Evolutionary conservation across 2,329 filamentous ascomycete genomes (phyloP).

Genomic region (Sporothrix variecibatus): DNA sequence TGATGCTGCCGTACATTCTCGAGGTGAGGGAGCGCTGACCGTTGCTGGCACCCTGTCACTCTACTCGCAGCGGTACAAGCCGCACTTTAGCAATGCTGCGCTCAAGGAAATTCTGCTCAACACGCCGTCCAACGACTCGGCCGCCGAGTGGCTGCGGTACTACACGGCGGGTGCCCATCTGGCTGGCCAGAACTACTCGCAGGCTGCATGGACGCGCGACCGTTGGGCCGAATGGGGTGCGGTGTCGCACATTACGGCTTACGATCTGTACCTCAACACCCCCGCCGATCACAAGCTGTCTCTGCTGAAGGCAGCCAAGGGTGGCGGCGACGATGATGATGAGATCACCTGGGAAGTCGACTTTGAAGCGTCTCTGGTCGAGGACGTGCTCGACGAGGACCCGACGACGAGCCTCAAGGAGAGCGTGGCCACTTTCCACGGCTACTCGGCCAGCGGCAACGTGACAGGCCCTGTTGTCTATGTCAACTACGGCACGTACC

Average conservation of each 20-base stretch:
- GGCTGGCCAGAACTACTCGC: conserved; percentile 72
- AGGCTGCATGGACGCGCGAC: conserved; percentile 73
- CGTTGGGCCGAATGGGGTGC: conserved; percentile 74
- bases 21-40: background rate
- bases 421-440: conserved; percentile 87
- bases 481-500: conserved; percentile 86
- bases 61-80: conserved; percentile 20
- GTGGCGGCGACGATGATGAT: background rate
- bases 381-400: conserved; percentile 83
- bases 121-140: conserved; percentile 58
- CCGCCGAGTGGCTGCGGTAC: conserved; percentile 73
- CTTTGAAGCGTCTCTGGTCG: conserved; percentile 80
- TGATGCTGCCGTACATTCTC: conserved; percentile 21
- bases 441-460: conserved; percentile 89
- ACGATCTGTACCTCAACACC: conserved; percentile 79
- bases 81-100: conserved; percentile 41
- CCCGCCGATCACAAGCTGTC: conserved; percentile 70
- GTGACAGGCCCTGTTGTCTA: conserved; percentile 86
- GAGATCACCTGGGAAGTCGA: conserved; percentile 57
- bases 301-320: conserved; percentile 56
- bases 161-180: conserved; percentile 77
- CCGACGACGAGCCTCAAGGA: conserved; percentile 71
- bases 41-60: conserved; percentile 21
- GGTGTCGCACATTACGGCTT: conserved; percentile 63
- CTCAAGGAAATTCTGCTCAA: conserved; percentile 59